Conservation (phyloP, 179 eudicot species). For the Beta macrorhiza region DNA sequence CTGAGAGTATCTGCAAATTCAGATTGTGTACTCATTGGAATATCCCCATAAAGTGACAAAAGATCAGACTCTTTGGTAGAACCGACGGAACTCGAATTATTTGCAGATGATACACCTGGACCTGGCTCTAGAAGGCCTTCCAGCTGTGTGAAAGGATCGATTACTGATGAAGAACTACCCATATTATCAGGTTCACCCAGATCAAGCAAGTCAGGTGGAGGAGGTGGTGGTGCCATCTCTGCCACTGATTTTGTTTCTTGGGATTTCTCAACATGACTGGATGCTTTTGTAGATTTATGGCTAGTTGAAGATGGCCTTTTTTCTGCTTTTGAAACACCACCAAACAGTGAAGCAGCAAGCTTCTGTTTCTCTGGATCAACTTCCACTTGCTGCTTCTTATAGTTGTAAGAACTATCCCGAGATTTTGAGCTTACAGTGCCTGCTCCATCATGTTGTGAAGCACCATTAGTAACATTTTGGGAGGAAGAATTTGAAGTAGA, state of each 20-base stretch:
- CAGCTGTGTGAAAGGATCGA: constrained; percentile 74
- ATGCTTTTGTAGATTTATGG: constrained; percentile 47
- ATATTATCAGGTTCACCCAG: constrained; percentile 58
- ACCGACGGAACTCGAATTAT: constrained; percentile 31
- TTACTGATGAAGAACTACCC: constrained; percentile 32
- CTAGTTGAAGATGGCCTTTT: constrained; percentile 47
- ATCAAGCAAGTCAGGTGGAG: constrained; percentile 81
- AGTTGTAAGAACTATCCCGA: constrained; percentile 42
- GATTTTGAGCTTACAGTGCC: constrained; percentile 39
- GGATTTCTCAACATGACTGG: constrained; percentile 38
- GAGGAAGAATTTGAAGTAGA: constrained; percentile 56
- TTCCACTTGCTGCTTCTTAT: constrained; percentile 49
- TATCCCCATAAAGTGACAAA: constrained; percentile 52
- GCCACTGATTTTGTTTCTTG: constrained; percentile 27
- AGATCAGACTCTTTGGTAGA: constrained; percentile 50
- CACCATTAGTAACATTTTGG: constrained; percentile 50
- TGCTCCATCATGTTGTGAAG: constrained; percentile 36
- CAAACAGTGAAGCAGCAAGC: constrained; percentile 94
- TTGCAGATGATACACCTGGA: constrained; percentile 32
- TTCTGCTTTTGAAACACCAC: constrained; percentile 60
- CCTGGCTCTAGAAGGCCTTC: constrained; percentile 77
- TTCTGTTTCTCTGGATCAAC: constrained; percentile 74
- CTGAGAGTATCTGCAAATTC: constrained; percentile 20
- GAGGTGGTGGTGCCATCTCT: constrained; percentile 54
- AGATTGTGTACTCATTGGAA: constrained; percentile 35